Evolutionary conservation across 2,329 filamentous ascomycete genomes (phyloP).

Genomic region (Talaromyces sp.): DNA sequence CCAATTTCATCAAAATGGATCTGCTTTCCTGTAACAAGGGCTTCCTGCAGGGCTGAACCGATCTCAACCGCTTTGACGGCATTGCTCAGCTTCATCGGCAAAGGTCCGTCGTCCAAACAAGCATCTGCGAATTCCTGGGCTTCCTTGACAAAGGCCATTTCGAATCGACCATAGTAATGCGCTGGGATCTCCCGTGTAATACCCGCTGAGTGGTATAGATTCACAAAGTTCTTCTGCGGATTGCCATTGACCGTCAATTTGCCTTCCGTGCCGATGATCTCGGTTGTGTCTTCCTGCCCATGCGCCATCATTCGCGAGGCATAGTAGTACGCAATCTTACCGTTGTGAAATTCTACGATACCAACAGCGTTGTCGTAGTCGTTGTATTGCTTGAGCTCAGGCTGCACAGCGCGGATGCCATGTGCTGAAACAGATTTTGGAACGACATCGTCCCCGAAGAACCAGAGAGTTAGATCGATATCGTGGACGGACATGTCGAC

Average conservation of each 20-base stretch:
- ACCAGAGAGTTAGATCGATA: constrained; percentile 63
- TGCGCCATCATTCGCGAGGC: constrained; percentile 63
- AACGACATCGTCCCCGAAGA: constrained; percentile 53
- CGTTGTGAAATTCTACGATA: constrained; percentile 62
- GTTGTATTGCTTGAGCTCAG: constrained; percentile 54
- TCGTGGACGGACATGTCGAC: constrained; percentile 69
- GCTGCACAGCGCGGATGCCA: constrained; percentile 58
- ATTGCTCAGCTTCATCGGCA: no score
- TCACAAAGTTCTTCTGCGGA: neutral
- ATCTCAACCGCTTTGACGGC: no score
- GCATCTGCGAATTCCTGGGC: neutral
- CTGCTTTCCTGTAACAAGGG: no score
- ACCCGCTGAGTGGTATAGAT: neutral
- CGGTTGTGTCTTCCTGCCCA: constrained; percentile 64
- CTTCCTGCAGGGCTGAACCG: no score
- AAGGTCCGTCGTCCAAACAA: neutral
- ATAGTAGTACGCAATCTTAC: constrained; percentile 63
- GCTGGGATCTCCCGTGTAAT: neutral
- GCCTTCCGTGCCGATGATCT: constrained; percentile 64
- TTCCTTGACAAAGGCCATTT: neutral
- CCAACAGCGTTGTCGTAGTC: constrained; percentile 63
- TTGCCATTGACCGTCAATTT: constrained; percentile 51
- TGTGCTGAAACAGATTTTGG: constrained; percentile 56
- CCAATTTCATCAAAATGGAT: no score
- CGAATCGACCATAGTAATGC: neutral